These are phyloP conservation scores for Plantago major DNA, from an alignment of 257 asterid genomes.

Conservation along the genomic window DNA sequence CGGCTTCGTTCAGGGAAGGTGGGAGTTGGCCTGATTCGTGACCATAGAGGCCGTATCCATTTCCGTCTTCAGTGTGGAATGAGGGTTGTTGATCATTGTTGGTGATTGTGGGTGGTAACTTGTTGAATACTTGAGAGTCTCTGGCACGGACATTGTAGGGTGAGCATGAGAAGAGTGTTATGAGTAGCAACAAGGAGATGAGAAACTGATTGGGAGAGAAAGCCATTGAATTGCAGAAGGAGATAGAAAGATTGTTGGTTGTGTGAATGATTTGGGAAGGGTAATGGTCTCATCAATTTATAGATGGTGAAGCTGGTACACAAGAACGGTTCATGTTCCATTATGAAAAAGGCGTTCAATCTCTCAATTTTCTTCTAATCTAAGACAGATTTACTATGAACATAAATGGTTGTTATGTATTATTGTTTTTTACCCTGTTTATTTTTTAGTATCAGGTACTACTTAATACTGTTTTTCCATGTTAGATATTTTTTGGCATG, in stretches of 20 bases:
- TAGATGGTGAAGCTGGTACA: constrained; percentile 23
- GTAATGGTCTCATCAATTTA: constrained; percentile 15
- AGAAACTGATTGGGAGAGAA: constrained; percentile 29
- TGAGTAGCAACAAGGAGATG: constrained; percentile 35
- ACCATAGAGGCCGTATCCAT: constrained; percentile 71
- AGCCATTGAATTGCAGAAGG: constrained; percentile 40
- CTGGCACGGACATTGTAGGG: constrained; percentile 48
- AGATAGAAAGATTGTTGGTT: not conserved
- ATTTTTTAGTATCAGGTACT: too few species aligned
- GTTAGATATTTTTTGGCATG: too few species aligned
- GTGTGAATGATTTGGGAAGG: not conserved
- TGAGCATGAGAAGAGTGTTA: constrained; percentile 38
- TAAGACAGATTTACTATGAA: not conserved
- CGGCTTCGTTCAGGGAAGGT: constrained; percentile 42
- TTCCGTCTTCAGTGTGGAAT: constrained; percentile 53
- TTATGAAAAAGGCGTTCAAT: not conserved
- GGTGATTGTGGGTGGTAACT: constrained; percentile 38
- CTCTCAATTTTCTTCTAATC: not conserved
- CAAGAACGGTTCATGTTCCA: not conserved
- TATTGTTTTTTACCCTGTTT: too few species aligned
- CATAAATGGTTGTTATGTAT: too few species aligned
- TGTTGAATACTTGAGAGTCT: constrained; percentile 76
- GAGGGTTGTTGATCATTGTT: constrained; percentile 35
- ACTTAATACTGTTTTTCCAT: too few species aligned
- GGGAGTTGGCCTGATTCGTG: constrained; percentile 65